Base-by-base conservation (phyloP, 345 rosid species). In the Kernera saxatilis region DNA sequence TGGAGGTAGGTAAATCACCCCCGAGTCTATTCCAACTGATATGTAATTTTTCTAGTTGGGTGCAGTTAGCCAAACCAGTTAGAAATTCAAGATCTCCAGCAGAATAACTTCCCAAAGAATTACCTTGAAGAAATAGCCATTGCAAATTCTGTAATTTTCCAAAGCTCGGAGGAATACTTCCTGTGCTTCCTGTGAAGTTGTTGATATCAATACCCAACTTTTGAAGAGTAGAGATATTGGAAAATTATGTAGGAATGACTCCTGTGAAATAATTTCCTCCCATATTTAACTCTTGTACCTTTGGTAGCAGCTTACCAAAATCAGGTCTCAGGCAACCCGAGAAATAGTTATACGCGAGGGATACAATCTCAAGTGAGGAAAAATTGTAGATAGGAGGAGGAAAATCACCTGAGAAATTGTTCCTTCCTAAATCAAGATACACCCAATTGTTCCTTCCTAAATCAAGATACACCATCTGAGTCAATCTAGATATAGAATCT, bases 41-140 rank as follows among this genome's bases (percentile, higher is more conserved):
- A 1, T 0, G 0, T 18, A 56, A 22, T 0, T 0, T 0, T 0
- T 12, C 0, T 32, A 69, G 43, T 21, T 27, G 0, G 9, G 64
- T 43, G 44, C 73, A 69, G 1, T 69, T 69, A 32, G 43, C 19
- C 10, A 69, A 30, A 53, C 0, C 15, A 2, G n/a, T n/a, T n/a
- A 69, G 44, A 30, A 70, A 57, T 0, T 44, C 57, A n/a, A 70
- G 66, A 55, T 70, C 67, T 18, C 32, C 57, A 22, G 0, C 2
- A 3, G 73, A 69, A 12, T 5, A 0, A 14, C 29, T 55, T 22
- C 73, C 73, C 6, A 69, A 29, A 41, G 5, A 58, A 8, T 69
- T 69, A 0, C 0, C 5, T 2, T 0, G 0, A 4, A 69, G 1
- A 0, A 0, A 0, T 1, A 70, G 0, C 0, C 0, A 0, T 27